Conservation (phyloP, 148 eudicot genomes). For the Silene uniflora region DNA sequence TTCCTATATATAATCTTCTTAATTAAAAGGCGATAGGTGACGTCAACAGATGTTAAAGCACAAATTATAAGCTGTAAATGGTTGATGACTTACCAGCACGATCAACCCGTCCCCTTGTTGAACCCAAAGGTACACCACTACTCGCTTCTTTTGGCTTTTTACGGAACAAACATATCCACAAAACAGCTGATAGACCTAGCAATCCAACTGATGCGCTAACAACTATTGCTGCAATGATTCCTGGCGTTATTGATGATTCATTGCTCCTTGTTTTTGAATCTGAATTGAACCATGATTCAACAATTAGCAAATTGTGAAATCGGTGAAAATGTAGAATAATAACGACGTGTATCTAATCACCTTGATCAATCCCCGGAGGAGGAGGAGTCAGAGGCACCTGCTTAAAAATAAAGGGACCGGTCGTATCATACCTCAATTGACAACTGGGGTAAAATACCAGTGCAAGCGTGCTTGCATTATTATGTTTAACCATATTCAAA, state of each 20-base stretch:
- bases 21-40: not conserved
- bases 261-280: not conserved
- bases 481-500: not conserved
- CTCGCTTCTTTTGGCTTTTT: not conserved
- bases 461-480: not conserved
- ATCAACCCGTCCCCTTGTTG: not conserved
- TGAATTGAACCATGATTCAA: not conserved
- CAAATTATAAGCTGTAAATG: not conserved
- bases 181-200: not conserved
- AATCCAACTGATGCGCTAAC: not conserved
- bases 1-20: no score
- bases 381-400: not conserved
- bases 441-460: not conserved
- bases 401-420: not conserved
- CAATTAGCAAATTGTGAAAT: not conserved
- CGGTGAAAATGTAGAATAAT: not conserved
- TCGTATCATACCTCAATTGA: constrained; percentile 15
- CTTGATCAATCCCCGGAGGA: not conserved
- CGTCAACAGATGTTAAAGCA: not conserved
- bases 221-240: not conserved
- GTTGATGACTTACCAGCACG: not conserved
- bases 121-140: not conserved
- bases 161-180: not conserved
- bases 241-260: not conserved
- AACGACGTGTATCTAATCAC: not conserved